Conservation (phyloP, 495 filamentous ascomycete genomes). For the Penicillium manginii region DNA sequence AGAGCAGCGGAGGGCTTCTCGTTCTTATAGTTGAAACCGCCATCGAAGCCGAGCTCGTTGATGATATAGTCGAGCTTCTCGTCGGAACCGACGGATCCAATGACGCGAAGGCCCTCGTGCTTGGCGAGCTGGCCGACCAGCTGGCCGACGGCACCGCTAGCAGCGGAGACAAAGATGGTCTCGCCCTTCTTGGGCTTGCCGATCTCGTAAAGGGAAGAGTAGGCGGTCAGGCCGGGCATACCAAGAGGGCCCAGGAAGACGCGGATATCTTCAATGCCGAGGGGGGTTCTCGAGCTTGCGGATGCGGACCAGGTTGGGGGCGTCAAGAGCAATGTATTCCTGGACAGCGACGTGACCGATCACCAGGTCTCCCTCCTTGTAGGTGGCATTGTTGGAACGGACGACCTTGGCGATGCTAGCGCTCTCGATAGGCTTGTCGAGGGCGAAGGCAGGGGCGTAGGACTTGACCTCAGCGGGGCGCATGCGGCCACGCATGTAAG, state of each 20-base stretch:
- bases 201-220: slow-evolving; percentile 78
- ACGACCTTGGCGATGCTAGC: slow-evolving; percentile 63
- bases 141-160: slow-evolving; percentile 83
- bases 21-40: slow-evolving; percentile 78
- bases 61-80: slow-evolving; percentile 70
- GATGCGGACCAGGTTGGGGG: slow-evolving; percentile 37
- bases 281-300: slow-evolving; percentile 46
- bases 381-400: slow-evolving; percentile 63
- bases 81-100: slow-evolving; percentile 73
- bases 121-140: slow-evolving; percentile 86
- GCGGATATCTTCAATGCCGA: slow-evolving; percentile 49
- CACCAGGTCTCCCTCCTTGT: slow-evolving; percentile 70
- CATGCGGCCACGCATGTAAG: slow-evolving; percentile 81
- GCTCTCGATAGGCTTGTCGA: slow-evolving; percentile 63
- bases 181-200: slow-evolving; percentile 86
- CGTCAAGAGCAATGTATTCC: slow-evolving; percentile 54
- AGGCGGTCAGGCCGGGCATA: slow-evolving; percentile 88
- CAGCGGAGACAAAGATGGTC: slow-evolving; percentile 83
- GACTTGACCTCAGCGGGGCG: slow-evolving; percentile 56
- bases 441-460: slow-evolving; percentile 61
- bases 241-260: slow-evolving; percentile 73
- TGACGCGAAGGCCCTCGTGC: slow-evolving; percentile 82
- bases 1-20: slow-evolving; percentile 72
- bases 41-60: slow-evolving; percentile 69
- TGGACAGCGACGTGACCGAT: slow-evolving; percentile 61